phyloP scores from a whole-genome alignment of 2,329 filamentous ascomycete species.

The Phoma sp. region DNA sequence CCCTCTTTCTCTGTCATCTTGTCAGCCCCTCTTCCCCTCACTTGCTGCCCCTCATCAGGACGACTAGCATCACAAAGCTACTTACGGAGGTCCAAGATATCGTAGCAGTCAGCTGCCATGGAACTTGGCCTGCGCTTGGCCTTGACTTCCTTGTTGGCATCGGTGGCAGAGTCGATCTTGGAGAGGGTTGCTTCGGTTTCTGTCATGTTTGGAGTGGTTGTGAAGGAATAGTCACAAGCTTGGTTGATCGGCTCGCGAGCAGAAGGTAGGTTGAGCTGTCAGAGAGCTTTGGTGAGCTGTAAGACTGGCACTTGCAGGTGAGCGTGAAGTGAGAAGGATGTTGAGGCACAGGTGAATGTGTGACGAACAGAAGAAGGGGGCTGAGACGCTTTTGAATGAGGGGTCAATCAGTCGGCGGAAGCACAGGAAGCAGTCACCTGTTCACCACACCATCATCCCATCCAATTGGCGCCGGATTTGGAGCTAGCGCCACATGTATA shows the following conservation, averaged over 20 bases:
- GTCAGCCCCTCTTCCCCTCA: slow-evolving; percentile 46
- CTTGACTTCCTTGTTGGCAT: slow-evolving; percentile 71
- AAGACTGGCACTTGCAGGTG: slow-evolving; percentile 11
- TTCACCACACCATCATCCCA: slow-evolving; percentile 42
- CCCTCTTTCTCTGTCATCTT: slow-evolving; percentile 70
- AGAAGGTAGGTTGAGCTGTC: slow-evolving; percentile 13
- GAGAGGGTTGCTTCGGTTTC: slow-evolving; percentile 64
- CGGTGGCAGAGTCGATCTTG: slow-evolving; percentile 92
- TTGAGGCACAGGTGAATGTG: slow-evolving; percentile 35
- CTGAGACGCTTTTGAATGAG: slow-evolving; percentile 43
- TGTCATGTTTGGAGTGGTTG: slow-evolving; percentile 56
- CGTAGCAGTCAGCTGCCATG: slow-evolving; percentile 74
- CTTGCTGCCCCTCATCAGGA: slow-evolving; percentile 22
- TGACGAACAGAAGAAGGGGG: slow-evolving; percentile 31
- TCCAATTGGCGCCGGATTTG: slow-evolving; percentile 31
- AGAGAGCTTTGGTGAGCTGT: slow-evolving; percentile 26
- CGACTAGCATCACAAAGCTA: slow-evolving; percentile 23
- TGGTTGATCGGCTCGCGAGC: slow-evolving; percentile 10
- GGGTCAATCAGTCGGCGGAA: slow-evolving; percentile 34
- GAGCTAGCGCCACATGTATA: slow-evolving; percentile 23
- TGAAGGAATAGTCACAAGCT: slow-evolving; percentile 16
- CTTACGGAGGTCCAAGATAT: slow-evolving; percentile 86
- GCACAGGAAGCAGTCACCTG: slow-evolving; percentile 44
- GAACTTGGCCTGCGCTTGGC: slow-evolving; percentile 73
- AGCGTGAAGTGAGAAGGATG: slow-evolving; percentile 15